Evolutionary conservation across 305 asterid genomes (phyloP).

Genomic region (Lippia alba): DNA sequence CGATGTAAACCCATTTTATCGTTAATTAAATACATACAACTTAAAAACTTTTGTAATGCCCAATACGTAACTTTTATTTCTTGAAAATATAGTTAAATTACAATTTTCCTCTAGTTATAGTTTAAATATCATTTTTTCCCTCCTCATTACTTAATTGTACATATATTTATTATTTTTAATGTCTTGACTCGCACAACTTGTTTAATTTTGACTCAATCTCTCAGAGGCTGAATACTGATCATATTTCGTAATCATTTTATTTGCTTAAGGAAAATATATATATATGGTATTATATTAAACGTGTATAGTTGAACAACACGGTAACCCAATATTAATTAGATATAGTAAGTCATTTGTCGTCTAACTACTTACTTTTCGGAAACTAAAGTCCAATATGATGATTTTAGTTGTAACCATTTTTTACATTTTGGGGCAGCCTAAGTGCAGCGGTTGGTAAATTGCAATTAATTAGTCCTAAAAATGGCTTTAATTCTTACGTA

Average conservation of each 20-base stretch:
- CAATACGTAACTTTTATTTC: not conserved
- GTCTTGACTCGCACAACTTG: slow-evolving; percentile 12
- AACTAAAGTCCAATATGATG: slow-evolving; percentile 41
- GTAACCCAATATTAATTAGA: slow-evolving; percentile 28
- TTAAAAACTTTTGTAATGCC: not conserved
- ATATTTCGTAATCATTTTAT: not conserved
- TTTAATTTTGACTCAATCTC: slow-evolving; percentile 27
- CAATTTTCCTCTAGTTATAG: not conserved
- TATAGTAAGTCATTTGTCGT: slow-evolving; percentile 38
- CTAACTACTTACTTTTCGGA: slow-evolving; percentile 43
- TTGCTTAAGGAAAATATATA: slow-evolving; percentile 4
- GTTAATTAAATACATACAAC: not conserved
- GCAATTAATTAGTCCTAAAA: slow-evolving; percentile 3
- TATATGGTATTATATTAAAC: slow-evolving; percentile 36
- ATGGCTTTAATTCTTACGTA: not conserved
- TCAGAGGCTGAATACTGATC: slow-evolving; percentile 19
- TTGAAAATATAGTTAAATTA: not conserved
- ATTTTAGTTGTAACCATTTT: slow-evolving; percentile 54
- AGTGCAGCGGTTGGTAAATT: slow-evolving; percentile 37
- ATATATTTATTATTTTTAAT: not conserved
- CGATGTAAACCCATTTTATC: not conserved
- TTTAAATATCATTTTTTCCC: not conserved
- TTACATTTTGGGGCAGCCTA: slow-evolving; percentile 29
- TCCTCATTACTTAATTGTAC: not conserved
- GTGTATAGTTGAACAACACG: slow-evolving; percentile 46